Percentiles rank a stretch among this genome's conserved stretches.
phyloP scores from a whole-genome alignment of 768 basidiomycete genomes.

The Suillus bovinus region DNA sequence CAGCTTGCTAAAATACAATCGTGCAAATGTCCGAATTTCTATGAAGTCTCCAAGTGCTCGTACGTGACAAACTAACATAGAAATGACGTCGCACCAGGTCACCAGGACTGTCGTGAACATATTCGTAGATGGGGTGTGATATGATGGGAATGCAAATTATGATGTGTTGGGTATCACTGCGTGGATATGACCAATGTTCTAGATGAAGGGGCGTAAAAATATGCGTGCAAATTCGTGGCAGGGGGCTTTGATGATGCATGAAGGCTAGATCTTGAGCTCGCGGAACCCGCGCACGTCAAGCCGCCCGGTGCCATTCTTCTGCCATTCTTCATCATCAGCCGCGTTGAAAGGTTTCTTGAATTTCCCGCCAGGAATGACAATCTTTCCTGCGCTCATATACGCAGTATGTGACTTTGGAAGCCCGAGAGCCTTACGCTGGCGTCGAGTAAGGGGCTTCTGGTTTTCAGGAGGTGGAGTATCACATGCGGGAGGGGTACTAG shows the following conservation, averaged over 20 bases:
- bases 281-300: constrained; percentile 77
- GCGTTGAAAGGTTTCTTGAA: constrained; percentile 34
- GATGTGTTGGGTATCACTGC: constrained; percentile 6
- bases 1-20: not conserved
- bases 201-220: constrained; percentile 4
- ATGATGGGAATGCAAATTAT: constrained; percentile 3
- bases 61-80: not conserved
- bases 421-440: constrained; percentile 69
- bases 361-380: constrained; percentile 62
- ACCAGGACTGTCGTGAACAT: not conserved
- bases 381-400: constrained; percentile 52
- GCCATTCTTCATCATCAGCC: constrained; percentile 53
- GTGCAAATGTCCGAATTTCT: constrained; percentile 2
- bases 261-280: constrained; percentile 65
- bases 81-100: not conserved
- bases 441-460: constrained; percentile 54
- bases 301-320: constrained; percentile 66
- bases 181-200: constrained; percentile 8
- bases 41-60: constrained; percentile 6
- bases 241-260: not conserved
- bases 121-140: not conserved
- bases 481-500: constrained; percentile 31
- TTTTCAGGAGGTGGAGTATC: constrained; percentile 28
- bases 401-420: constrained; percentile 55
- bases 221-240: constrained; percentile 13